A percentile compares a stretch with the other conserved stretches of the same genome.
Conservation (phyloP, 768 basidiomycete species). For the Suillus subaureus region DNA sequence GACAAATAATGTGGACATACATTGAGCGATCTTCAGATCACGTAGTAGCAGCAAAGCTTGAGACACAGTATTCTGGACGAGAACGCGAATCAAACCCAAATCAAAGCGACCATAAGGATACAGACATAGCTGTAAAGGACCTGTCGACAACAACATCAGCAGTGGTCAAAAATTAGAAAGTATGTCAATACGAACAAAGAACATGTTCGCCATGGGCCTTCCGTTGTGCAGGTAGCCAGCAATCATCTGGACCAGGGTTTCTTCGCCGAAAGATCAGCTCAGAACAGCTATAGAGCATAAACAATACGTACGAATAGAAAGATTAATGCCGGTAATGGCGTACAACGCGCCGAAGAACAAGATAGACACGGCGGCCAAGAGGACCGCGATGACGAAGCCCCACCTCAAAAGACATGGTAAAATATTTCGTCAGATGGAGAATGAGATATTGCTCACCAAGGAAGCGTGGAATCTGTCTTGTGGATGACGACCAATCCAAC, state of each 20-base stretch:
- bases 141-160: slow-evolving; percentile 51
- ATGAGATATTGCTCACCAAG: slow-evolving; percentile 43
- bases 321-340: slow-evolving; percentile 44
- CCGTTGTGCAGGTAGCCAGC: slow-evolving; percentile 39
- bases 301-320: slow-evolving; percentile 22
- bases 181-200: slow-evolving; percentile 25
- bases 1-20: slow-evolving; percentile 8
- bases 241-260: slow-evolving; percentile 38
- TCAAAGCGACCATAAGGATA: neutral
- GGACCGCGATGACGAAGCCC: slow-evolving; percentile 53
- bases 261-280: slow-evolving; percentile 11
- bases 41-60: slow-evolving; percentile 55
- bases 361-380: slow-evolving; percentile 51
- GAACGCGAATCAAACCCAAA: neutral
- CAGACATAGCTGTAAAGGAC: slow-evolving; percentile 34
- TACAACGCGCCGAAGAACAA: slow-evolving; percentile 57
- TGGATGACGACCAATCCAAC: slow-evolving; percentile 60
- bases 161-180: slow-evolving; percentile 11
- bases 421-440: neutral
- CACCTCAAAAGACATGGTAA: slow-evolving; percentile 32
- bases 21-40: slow-evolving; percentile 51
- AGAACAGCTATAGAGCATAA: neutral
- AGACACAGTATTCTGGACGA: slow-evolving; percentile 6
- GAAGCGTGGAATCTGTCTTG: slow-evolving; percentile 54
- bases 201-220: slow-evolving; percentile 47